Evolutionary conservation across 345 rosid genomes (phyloP).

Genomic region (Stellera chamaejasme): DNA sequence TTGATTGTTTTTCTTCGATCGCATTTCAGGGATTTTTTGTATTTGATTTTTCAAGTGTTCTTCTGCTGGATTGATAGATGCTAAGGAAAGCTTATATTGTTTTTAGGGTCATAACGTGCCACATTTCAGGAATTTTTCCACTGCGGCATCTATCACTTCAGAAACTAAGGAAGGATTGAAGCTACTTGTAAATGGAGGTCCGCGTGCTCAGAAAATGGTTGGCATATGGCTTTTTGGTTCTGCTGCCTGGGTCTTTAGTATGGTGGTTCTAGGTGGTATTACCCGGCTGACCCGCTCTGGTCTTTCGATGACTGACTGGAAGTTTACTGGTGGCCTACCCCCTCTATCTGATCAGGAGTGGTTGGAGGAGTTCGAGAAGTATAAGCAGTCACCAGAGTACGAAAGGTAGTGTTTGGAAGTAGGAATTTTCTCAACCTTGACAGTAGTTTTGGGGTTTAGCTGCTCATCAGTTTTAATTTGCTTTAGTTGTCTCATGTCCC

Average conservation of each 20-base stretch:
- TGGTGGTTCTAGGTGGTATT: conserved; percentile 85
- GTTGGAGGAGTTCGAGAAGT: conserved; percentile 75
- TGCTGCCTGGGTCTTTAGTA: conserved; percentile 90
- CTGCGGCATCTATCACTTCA: conserved; percentile 31
- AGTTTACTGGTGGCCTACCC: conserved; percentile 76
- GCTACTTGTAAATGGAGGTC: conserved; percentile 68
- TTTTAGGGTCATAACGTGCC: conserved; percentile 41
- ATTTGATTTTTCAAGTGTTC: neutral
- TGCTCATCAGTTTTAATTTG: neutral
- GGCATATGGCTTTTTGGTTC: conserved; percentile 95
- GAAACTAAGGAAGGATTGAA: conserved; percentile 63
- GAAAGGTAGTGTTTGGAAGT: conserved; percentile 32
- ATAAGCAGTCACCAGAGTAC: conserved; percentile 83
- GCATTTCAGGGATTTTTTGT: neutral
- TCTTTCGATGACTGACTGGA: conserved; percentile 98
- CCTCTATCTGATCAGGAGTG: conserved; percentile 81
- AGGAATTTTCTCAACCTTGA: neutral
- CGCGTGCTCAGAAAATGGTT: conserved; percentile 76
- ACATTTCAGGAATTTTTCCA: conserved; percentile 44
- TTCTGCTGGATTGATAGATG: neutral
- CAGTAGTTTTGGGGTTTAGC: neutral
- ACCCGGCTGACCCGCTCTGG: conserved; percentile 88
- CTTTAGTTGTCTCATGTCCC: too few relatives aligned
- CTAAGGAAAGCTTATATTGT: conserved; percentile 7
- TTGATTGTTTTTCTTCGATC: neutral